Evolutionary conservation across 148 eudicot genomes (phyloP).

Genomic region (Dysphania ambrosioides): DNA sequence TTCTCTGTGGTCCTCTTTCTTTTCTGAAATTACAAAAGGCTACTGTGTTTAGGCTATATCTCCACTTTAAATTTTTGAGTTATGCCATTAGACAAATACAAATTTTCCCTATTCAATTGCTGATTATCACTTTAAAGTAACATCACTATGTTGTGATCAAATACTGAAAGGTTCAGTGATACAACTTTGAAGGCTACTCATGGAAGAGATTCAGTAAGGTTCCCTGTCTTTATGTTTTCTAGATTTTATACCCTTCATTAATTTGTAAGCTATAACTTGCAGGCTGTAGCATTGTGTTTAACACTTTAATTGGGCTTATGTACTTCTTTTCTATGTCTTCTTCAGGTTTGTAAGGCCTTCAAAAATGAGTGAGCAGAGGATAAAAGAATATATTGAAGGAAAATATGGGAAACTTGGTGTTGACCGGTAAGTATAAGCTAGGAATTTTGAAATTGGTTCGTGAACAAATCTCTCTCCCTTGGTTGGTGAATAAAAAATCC

Average conservation of each 20-base stretch:
- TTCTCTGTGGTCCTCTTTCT: background rate
- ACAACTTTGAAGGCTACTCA: no score
- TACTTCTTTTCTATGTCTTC: conserved; percentile 4
- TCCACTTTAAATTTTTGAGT: background rate
- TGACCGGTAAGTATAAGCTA: conserved; percentile 56
- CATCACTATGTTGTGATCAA: no score
- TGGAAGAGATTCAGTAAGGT: background rate
- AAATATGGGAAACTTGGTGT: conserved; percentile 86
- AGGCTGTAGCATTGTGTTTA: conserved; percentile 3
- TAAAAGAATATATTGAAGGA: conserved; percentile 76
- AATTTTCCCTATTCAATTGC: background rate
- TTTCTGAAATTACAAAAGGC: background rate
- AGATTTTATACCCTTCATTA: background rate
- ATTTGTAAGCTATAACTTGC: background rate
- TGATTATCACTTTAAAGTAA: background rate
- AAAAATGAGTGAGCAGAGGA: conserved; percentile 69
- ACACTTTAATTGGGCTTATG: conserved; percentile 13
- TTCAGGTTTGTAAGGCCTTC: conserved; percentile 96
- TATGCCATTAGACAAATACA: background rate
- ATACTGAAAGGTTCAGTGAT: no score
- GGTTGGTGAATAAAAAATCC: background rate
- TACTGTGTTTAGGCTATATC: background rate
- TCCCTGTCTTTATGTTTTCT: background rate
- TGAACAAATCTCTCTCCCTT: background rate
- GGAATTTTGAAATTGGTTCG: background rate